A percentile compares a stretch with the other conserved stretches of the same genome.
Evolutionary conservation across 805 yeast genomes (phyloP).

Genomic region (Saturnispora sekii): DNA sequence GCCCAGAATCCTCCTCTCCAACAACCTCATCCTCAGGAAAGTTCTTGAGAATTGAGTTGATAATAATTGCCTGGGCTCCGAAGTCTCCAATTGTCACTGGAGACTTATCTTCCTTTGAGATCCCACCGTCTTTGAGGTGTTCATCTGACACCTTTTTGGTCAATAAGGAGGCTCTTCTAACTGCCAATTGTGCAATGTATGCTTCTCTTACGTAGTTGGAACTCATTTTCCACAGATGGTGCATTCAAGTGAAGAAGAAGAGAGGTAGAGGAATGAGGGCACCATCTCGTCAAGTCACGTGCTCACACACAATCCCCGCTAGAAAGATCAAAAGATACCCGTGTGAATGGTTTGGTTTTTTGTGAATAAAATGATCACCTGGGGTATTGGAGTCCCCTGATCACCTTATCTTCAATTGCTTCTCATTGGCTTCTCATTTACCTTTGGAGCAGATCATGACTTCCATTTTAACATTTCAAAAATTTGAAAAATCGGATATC

Average conservation of each 20-base stretch:
- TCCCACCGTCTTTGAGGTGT: constrained; percentile 38
- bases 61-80: constrained; percentile 90
- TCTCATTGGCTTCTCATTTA: too few relatives aligned
- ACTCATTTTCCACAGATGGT: background rate
- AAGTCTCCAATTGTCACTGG: constrained; percentile 97
- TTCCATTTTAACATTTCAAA: too few relatives aligned
- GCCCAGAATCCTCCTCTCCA: constrained; percentile 86
- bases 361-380: too few relatives aligned
- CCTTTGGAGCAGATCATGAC: too few relatives aligned
- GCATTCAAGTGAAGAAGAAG: background rate
- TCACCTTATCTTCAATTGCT: too few relatives aligned
- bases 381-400: too few relatives aligned
- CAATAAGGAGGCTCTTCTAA: constrained; percentile 72
- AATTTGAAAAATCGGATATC: too few relatives aligned
- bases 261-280: background rate
- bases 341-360: too few relatives aligned
- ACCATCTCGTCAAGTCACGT: too few relatives aligned
- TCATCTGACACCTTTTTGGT: constrained; percentile 55
- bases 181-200: constrained; percentile 79
- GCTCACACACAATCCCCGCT: too few relatives aligned
- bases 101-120: constrained; percentile 78
- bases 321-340: too few relatives aligned
- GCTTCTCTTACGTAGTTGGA: constrained; percentile 50
- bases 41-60: constrained; percentile 65
- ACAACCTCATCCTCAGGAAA: constrained; percentile 84